Evolutionary conservation across 352 stramenopile genomes (phyloP).

Genomic region (Phytopythium litorale): DNA sequence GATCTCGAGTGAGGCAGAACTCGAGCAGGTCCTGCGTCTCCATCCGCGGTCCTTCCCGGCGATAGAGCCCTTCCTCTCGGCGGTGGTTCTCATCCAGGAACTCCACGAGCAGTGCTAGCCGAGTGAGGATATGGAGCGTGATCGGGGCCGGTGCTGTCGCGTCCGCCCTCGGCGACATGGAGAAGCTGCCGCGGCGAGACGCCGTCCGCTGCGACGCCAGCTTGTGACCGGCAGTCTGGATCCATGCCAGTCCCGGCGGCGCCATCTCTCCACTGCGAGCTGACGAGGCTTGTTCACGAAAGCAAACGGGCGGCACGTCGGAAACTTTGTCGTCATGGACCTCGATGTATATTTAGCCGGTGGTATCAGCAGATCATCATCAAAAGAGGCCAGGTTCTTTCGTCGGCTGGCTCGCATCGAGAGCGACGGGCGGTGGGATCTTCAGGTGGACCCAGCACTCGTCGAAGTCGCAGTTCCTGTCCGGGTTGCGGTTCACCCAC

Average conservation of each 20-base stretch:
- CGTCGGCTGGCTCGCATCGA: not conserved
- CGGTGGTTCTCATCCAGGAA: conserved; percentile 43
- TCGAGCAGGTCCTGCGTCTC: conserved; percentile 25
- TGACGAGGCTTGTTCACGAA: not conserved
- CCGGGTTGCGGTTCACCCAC: conserved; percentile 52
- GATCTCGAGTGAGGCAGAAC: conserved; percentile 9
- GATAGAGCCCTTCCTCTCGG: conserved; percentile 49
- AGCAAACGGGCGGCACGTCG: not conserved
- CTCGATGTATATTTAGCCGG: not conserved
- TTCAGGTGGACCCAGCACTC: conserved; percentile 33
- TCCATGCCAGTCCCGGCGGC: not conserved
- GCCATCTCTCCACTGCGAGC: not conserved
- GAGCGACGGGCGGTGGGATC: not conserved
- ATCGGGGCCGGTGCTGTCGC: conserved; percentile 10
- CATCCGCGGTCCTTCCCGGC: conserved; percentile 16
- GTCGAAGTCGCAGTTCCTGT: conserved; percentile 43
- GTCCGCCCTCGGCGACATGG: not conserved
- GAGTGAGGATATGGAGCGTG: conserved; percentile 26
- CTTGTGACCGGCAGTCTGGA: not conserved
- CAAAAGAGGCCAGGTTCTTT: not conserved
- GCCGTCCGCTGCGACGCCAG: not conserved
- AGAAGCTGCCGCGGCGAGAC: not conserved
- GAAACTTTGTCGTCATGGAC: not conserved
- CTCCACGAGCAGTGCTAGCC: conserved; percentile 33
- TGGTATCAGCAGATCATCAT: not conserved